A percentile compares a stretch with the other conserved stretches of the same genome.
phyloP scores from a whole-genome alignment of 2,329 filamentous ascomycete species.

The Lecanicillium sp. region DNA sequence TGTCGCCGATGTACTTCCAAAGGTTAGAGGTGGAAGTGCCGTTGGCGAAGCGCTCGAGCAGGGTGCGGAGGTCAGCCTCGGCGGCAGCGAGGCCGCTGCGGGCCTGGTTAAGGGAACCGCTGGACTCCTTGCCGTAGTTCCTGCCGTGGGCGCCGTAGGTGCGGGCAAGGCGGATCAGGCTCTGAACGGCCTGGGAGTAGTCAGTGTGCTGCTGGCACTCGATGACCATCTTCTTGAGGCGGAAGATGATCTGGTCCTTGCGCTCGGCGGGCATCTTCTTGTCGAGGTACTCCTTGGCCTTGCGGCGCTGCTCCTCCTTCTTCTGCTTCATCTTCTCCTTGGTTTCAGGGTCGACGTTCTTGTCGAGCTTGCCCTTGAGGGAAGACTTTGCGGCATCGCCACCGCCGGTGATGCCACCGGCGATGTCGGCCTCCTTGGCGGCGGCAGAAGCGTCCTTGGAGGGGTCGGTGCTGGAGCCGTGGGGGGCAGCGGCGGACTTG shows the following conservation, averaged over 20 bases:
- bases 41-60: conserved; percentile 95
- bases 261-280: conserved; percentile 89
- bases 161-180: conserved; percentile 77
- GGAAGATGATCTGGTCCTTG: conserved; percentile 84
- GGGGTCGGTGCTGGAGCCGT: conserved; percentile 45
- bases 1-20: conserved; percentile 74
- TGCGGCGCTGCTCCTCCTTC: conserved; percentile 38
- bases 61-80: conserved; percentile 69
- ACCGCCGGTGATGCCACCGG: conserved; percentile 40
- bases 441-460: conserved; percentile 45
- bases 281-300: conserved; percentile 67
- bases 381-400: conserved; percentile 31
- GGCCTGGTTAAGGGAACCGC: conserved; percentile 66
- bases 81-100: conserved; percentile 62
- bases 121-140: conserved; percentile 55
- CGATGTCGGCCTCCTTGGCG: conserved; percentile 46
- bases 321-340: conserved; percentile 41
- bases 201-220: conserved; percentile 95
- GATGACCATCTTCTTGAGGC: conserved; percentile 93
- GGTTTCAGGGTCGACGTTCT: conserved; percentile 62
- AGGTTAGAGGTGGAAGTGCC: conserved; percentile 83
- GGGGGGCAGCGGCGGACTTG: conserved; percentile 44
- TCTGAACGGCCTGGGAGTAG: conserved; percentile 87
- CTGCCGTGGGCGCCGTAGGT: conserved; percentile 74
- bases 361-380: conserved; percentile 51